phyloP scores from a whole-genome alignment of 1,284 basidiomycete species.

The Ceraceosorus guamensis region DNA sequence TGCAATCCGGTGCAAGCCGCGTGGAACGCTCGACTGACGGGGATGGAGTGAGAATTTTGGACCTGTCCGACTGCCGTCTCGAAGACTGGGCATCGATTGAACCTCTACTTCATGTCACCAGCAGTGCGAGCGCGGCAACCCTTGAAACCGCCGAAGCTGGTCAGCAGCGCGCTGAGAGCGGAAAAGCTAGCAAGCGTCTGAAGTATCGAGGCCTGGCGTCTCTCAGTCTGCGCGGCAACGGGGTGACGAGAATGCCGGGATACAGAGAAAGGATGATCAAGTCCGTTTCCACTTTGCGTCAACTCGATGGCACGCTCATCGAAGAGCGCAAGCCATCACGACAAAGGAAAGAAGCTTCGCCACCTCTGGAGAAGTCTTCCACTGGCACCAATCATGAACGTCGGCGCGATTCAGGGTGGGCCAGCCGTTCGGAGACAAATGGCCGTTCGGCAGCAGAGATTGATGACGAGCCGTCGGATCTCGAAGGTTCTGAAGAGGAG shows the following conservation, averaged over 20 bases:
- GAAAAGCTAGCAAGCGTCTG: constrained; percentile 11
- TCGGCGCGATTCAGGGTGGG: neutral
- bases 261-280: constrained; percentile 23
- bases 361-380: constrained; percentile 13
- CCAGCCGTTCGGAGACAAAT: neutral
- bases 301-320: neutral
- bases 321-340: constrained; percentile 6
- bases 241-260: constrained; percentile 14
- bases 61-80: constrained; percentile 38
- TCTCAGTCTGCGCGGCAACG: constrained; percentile 32
- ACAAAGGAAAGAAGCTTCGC: constrained; percentile 23
- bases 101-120: constrained; percentile 20
- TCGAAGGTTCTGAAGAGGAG: neutral
- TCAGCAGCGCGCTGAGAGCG: constrained; percentile 11
- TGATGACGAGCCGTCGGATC: neutral
- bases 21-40: too few species aligned
- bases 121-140: too few species aligned
- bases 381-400: neutral
- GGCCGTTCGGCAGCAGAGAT: neutral
- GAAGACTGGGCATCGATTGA: constrained; percentile 20
- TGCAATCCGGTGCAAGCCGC: too few species aligned
- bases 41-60: constrained; percentile 33
- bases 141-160: constrained; percentile 8
- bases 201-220: constrained; percentile 36
- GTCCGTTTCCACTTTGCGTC: neutral